A percentile compares a stretch with the other conserved stretches of the same genome.
Evolutionary conservation across 2,329 filamentous ascomycete genomes (phyloP).

Genomic region (Gyromitra esculenta): DNA sequence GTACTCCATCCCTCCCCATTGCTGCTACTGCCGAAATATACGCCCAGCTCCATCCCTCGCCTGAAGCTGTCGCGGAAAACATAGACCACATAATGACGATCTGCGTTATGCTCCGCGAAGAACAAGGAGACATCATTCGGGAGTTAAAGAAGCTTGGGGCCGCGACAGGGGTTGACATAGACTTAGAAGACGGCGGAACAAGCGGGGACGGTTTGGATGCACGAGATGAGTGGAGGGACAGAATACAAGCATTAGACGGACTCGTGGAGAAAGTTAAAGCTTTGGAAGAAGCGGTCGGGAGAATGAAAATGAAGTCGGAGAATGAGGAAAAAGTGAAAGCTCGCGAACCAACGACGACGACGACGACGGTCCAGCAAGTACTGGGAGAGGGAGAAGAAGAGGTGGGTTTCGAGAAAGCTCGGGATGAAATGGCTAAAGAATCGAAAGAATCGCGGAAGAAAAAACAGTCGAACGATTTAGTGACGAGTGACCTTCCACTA

Average conservation of each 20-base stretch:
- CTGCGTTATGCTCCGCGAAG: slow-evolving; percentile 49
- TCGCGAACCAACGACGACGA: background rate
- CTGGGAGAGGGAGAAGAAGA: background rate
- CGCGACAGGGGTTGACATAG: slow-evolving; percentile 58
- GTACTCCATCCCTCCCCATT: slow-evolving; percentile 40
- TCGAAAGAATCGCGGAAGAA: slow-evolving; percentile 5
- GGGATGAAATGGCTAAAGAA: background rate
- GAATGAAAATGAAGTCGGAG: slow-evolving; percentile 45
- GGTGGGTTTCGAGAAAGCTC: background rate
- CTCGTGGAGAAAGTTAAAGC: slow-evolving; percentile 53
- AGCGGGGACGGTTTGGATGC: slow-evolving; percentile 44
- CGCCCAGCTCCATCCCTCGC: slow-evolving; percentile 42
- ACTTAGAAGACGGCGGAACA: slow-evolving; percentile 55
- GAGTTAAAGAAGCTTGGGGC: slow-evolving; percentile 58
- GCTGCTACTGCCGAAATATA: slow-evolving; percentile 48
- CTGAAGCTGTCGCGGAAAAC: slow-evolving; percentile 35
- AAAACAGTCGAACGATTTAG: background rate
- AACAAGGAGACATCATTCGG: slow-evolving; percentile 46
- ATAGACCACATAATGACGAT: slow-evolving; percentile 47
- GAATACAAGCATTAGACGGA: slow-evolving; percentile 53
- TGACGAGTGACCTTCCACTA: background rate
- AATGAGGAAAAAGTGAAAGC: slow-evolving; percentile 56
- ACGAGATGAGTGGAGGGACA: slow-evolving; percentile 50
- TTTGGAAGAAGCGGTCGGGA: slow-evolving; percentile 51
- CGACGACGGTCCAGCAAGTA: background rate